phyloP scores from a whole-genome alignment of 257 asterid genomes.

The Salvia miltiorrhiza region DNA sequence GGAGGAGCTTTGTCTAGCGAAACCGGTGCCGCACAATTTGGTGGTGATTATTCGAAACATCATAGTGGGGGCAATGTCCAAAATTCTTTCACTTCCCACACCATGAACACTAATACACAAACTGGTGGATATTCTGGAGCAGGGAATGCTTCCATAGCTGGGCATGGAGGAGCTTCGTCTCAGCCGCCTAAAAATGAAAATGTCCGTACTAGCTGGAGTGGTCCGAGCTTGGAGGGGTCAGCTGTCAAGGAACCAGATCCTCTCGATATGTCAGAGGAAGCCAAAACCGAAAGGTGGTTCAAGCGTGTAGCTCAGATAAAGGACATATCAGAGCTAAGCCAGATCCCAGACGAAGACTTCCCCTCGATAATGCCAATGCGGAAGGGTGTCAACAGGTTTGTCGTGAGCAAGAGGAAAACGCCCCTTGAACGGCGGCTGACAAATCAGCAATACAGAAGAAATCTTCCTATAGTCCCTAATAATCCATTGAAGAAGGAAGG shows the following conservation, averaged over 20 bases:
- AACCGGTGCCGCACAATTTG: constrained; percentile 13
- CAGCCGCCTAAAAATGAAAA: constrained; percentile 27
- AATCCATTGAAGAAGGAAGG: constrained; percentile 48
- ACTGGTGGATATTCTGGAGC: constrained; percentile 18
- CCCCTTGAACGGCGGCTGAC: constrained; percentile 90
- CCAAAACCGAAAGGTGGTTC: constrained; percentile 96
- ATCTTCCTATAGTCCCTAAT: constrained; percentile 57
- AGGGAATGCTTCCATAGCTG: constrained; percentile 16
- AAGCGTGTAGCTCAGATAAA: constrained; percentile 87
- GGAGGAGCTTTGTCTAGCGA: not conserved
- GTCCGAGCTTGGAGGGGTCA: constrained; percentile 75
- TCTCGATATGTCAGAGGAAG: constrained; percentile 96
- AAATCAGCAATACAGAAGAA: constrained; percentile 68
- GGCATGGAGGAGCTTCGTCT: constrained; percentile 8
- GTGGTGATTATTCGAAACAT: constrained; percentile 15
- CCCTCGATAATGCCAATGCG: constrained; percentile 97
- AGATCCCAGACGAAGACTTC: constrained; percentile 94
- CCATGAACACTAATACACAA: constrained; percentile 2
- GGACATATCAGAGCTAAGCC: constrained; percentile 88
- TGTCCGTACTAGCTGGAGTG: constrained; percentile 40
- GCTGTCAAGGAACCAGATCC: constrained; percentile 73
- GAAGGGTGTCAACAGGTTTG: constrained; percentile 92
- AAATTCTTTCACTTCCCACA: constrained; percentile 15
- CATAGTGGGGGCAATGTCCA: constrained; percentile 18
- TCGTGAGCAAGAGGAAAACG: constrained; percentile 93